These are phyloP conservation scores for Protomyces inundatus DNA, from an alignment of 1,139 yeast genomes.

Conservation along the genomic window DNA sequence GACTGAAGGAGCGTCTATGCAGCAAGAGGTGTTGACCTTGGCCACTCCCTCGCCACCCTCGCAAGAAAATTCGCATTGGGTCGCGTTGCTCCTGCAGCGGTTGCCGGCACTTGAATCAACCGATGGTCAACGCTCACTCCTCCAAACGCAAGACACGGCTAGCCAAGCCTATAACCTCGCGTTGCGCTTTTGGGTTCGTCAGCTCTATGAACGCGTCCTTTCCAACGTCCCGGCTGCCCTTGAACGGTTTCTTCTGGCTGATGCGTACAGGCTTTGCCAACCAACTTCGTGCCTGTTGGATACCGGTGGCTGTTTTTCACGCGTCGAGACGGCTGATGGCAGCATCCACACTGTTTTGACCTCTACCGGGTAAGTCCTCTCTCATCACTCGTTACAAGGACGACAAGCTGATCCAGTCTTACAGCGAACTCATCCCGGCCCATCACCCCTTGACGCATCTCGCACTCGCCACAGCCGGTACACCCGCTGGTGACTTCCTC, in stretches of 20 bases:
- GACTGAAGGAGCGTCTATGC: no score
- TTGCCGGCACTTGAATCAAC: background rate
- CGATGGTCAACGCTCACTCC: background rate
- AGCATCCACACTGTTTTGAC: background rate
- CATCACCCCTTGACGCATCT: background rate
- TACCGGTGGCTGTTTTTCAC: background rate
- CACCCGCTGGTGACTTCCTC: background rate
- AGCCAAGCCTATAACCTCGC: background rate
- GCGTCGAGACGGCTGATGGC: background rate
- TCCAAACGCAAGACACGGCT: background rate
- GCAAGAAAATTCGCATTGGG: background rate
- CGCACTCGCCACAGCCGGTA: background rate
- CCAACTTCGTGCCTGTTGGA: background rate
- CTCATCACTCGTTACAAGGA: no score
- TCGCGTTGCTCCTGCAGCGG: background rate
- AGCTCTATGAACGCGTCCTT: background rate
- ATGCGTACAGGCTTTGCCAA: no score
- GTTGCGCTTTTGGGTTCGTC: background rate
- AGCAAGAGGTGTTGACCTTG: background rate
- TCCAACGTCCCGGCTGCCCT: background rate
- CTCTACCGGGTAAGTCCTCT: background rate
- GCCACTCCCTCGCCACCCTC: background rate
- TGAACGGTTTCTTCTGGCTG: background rate
- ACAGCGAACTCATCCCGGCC: background rate
- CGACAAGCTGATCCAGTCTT: background rate